Conservation (phyloP, 345 rosid species). For the Syzygium aqueum region DNA sequence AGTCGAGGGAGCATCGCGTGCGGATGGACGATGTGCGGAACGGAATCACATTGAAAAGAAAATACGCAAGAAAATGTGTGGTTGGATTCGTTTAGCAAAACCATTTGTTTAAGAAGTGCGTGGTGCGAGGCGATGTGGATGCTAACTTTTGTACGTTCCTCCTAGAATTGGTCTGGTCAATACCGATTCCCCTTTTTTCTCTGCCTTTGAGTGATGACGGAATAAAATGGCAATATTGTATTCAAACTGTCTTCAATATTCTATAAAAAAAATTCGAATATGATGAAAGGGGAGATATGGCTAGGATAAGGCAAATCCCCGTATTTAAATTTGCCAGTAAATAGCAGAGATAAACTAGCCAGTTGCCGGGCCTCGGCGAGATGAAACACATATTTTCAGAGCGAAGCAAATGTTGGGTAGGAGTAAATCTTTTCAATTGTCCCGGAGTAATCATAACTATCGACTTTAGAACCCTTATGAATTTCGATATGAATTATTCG, state of each 20-base stretch:
- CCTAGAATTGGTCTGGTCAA: not conserved
- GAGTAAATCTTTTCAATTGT: not conserved
- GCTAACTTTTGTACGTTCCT: not conserved
- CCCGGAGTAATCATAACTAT: not conserved
- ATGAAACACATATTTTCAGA: not conserved
- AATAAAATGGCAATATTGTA: not conserved
- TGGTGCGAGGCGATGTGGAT: not conserved
- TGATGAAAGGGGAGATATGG: not conserved
- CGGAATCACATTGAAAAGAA: not conserved
- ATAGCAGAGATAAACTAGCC: not conserved
- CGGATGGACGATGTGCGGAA: not conserved
- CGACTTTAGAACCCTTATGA: not conserved
- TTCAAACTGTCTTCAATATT: not conserved
- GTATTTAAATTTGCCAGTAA: not conserved
- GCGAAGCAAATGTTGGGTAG: not conserved
- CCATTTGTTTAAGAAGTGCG: not conserved
- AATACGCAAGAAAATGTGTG: not conserved
- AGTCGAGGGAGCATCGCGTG: not conserved
- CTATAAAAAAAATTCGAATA: not conserved
- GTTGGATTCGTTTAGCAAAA: not conserved
- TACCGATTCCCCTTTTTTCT: not conserved
- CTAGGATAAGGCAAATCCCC: not conserved
- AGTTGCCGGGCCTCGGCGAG: not conserved
- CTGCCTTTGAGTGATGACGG: not conserved
- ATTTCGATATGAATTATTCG: not conserved